Evolutionary conservation across 2,329 filamentous ascomycete species (phyloP), one percentile per base, ranked within the genome.

Genomic region (Hymenotorrendiella dingleyae): DNA sequence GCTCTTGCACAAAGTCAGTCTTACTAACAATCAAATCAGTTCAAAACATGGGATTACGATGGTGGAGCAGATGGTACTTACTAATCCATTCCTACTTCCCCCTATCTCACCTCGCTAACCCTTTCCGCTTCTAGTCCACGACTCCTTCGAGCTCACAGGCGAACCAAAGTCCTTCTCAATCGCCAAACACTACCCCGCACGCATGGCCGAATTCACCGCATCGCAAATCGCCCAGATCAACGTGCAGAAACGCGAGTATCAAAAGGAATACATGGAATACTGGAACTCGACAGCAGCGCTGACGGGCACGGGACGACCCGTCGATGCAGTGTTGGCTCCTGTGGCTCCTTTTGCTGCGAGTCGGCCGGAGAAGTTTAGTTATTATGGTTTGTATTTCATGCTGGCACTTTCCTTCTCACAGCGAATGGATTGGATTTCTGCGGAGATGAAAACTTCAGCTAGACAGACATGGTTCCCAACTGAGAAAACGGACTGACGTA

Each of bases 191-290:
- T 60, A 54, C 39, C 51, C 49, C 10, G 48, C 54, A 2, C 45
- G 65, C 2, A 64, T 71, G 43, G 44, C 50, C 17, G 28, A 52
- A 43, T 36, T 63, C 38, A 30, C 61, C 9, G 43, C 52, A 51
- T 70, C 35, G 19, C 42, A 57, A 12, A 61, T 61, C 9, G 48
- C 52, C 12, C 48, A 42, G 14, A 45, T 53, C 24, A 81, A 80
- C 5, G 59, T 80, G 2, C 59, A 62, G 12, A 76, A 76, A 45
- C 66, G 78, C 1, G 65, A 72, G 20, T 74, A 70, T 37, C 74
- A 80, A 52, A 74, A 73, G 45, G 61, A 67, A 14, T 83, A 82
- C 49, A 69, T 78, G 59, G 77, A 82, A 39, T 82, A 60, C 43
- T 59, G 54, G 57, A 61, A 59, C 41, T 45, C 41, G 10, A 61